These are phyloP conservation scores for Ligustrum vulgare DNA, from an alignment of 257 asterid species.

Conservation along the genomic window DNA sequence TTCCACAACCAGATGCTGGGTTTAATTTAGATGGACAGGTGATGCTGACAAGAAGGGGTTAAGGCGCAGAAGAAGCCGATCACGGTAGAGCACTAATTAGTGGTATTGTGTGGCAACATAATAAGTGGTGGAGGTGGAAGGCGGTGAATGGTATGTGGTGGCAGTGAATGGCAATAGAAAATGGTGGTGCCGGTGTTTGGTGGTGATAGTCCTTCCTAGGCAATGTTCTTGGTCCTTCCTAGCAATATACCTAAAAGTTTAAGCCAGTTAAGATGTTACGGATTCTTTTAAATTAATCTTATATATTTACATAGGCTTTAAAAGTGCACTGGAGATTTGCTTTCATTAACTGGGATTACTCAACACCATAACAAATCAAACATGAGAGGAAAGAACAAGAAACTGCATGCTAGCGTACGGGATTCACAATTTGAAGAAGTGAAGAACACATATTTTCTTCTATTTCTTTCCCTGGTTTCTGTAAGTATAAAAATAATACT, in stretches of 20 bases:
- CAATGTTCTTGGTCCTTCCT: not conserved
- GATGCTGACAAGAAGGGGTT: not conserved
- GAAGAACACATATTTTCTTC: not conserved
- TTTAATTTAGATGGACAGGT: too few species aligned
- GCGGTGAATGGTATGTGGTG: too few species aligned
- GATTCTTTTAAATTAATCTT: not conserved
- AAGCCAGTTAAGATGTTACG: not conserved
- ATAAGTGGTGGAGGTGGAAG: too few species aligned
- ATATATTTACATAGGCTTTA: not conserved
- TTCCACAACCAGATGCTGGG: not conserved
- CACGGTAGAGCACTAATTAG: not conserved
- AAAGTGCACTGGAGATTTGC: slow-evolving; percentile 14
- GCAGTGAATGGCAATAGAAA: too few species aligned
- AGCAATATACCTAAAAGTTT: not conserved
- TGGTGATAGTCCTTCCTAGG: not conserved
- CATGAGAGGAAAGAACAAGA: not conserved
- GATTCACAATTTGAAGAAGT: slow-evolving; percentile 15
- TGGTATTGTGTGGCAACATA: too few species aligned
- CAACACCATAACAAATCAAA: slow-evolving; percentile 4
- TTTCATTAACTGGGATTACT: slow-evolving; percentile 17
- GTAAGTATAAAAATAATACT: slow-evolving; percentile 15
- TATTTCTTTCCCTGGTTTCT: slow-evolving; percentile 7
- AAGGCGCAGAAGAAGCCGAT: not conserved
- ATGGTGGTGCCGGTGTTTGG: too few species aligned
- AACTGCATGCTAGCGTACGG: slow-evolving; percentile 1